These are phyloP conservation scores for Drechslerella dactyloides DNA, from an alignment of 2,329 filamentous ascomycete genomes.

Conservation along the genomic window DNA sequence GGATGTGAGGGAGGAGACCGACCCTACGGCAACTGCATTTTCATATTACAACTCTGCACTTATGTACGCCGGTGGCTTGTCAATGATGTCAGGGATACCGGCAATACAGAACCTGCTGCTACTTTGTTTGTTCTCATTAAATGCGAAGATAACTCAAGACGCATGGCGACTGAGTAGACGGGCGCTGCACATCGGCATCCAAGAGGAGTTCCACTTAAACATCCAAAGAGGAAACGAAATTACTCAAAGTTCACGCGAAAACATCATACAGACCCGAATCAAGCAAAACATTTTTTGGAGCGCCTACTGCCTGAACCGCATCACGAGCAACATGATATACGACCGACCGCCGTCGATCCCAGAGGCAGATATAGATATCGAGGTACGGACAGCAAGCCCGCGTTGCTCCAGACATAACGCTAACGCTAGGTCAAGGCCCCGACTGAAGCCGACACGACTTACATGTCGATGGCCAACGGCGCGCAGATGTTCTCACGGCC, in stretches of 20 bases:
- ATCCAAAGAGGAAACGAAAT: not conserved
- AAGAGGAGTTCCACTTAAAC: constrained; percentile 39
- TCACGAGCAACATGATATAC: constrained; percentile 36
- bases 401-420: not conserved
- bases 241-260: not conserved
- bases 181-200: constrained; percentile 39
- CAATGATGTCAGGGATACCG: constrained; percentile 16
- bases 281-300: constrained; percentile 34
- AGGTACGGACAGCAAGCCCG: constrained; percentile 4
- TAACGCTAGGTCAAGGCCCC: not conserved
- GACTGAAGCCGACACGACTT: not conserved
- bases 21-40: constrained; percentile 14
- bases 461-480: not conserved
- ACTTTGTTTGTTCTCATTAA: constrained; percentile 35
- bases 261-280: not conserved
- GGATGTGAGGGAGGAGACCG: not conserved
- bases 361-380: constrained; percentile 32
- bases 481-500: too few species aligned
- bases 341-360: constrained; percentile 47
- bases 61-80: constrained; percentile 8
- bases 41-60: constrained; percentile 41
- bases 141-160: constrained; percentile 37
- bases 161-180: constrained; percentile 41
- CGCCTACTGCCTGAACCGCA: constrained; percentile 37
- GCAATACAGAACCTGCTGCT: constrained; percentile 27